Base-by-base conservation (phyloP, 2,329 filamentous ascomycete species). In the Myriosclerotinia duriaeana region DNA sequence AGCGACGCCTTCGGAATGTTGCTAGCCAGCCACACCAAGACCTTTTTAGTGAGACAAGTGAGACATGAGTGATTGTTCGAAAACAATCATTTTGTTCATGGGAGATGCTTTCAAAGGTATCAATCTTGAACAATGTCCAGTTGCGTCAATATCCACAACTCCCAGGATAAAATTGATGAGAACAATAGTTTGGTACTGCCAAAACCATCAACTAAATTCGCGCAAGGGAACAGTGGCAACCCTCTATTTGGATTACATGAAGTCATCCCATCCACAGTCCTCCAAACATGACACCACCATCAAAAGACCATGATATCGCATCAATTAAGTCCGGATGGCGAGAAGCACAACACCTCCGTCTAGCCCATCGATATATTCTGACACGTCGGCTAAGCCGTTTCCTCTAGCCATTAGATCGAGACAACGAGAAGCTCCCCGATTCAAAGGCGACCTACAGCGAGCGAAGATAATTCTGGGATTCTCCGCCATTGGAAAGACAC, bases 391-490 rank as follows among this genome's bases (percentile, higher is more conserved):
- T 7, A 12, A 58, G 14, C 44, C 34, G 22, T 15, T 26, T 9
- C n/a, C 58, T 38, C n/a, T 40, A 3, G 3, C 20, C 4, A 15
- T 22, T 38, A 34, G 34, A 17, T 17, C 46, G 9, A 22, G 34
- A 17, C 56, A 36, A 48, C 14, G 12, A 15, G 40, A 58, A n/a
- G 14, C 11, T 9, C 8, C 3, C 2, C 17, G 8, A 44, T 44
- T 36, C 11, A 34, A 34, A 17, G 17, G 26, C 55, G 11, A 14
- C 0, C 1, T 34, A 22, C 64, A 65, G 7, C 64, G 55, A 42
- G 64, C 64, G 6, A 65, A 65, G 15, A 60, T 65, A 2, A 60
- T 65, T 6, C 44, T 65, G 8, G 34, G 64, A 1, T 65, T 65
- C 11, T 56, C 64, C 6, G 55, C 34, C 20, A 53, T 65, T 52